Evolutionary conservation across 495 filamentous ascomycete species (phyloP).

Genomic region (Penicillium ochrochloron): DNA sequence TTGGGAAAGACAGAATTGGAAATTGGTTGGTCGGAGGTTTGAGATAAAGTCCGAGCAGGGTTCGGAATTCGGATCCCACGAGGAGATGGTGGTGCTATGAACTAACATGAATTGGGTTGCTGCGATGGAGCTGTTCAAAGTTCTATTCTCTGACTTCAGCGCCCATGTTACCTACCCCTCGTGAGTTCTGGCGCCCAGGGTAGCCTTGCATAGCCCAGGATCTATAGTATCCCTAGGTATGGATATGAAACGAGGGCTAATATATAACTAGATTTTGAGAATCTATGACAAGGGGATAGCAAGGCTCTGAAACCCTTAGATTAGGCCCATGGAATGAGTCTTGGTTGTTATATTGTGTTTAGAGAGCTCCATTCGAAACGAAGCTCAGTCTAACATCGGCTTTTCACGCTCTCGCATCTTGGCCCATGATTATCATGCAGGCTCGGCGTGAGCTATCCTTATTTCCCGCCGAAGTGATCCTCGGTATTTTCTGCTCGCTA

Average conservation of each 20-base stretch:
- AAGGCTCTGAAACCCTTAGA: neutral
- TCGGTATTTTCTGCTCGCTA: conserved; percentile 1
- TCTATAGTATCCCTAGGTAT: no score
- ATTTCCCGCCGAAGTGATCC: neutral
- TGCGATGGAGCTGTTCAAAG: no score
- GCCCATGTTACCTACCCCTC: no score
- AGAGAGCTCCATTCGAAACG: neutral
- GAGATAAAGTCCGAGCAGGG: neutral
- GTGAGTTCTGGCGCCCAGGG: no score
- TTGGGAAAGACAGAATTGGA: neutral
- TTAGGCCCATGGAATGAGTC: no score
- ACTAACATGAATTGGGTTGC: no score
- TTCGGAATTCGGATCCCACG: neutral
- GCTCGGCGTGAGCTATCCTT: neutral
- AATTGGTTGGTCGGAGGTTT: neutral
- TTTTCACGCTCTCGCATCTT: neutral
- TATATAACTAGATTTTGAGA: neutral
- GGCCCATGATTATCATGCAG: neutral
- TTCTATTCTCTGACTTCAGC: no score
- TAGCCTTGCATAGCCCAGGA: no score
- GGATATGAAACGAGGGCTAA: no score
- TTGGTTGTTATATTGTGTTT: neutral
- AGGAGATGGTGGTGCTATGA: no score
- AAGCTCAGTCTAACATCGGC: neutral
- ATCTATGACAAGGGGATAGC: neutral